A percentile compares a stretch with the other conserved stretches of the same genome.
These are phyloP conservation scores for Phytopythium oedochilum DNA, from an alignment of 352 stramenopile genomes.

Conservation along the genomic window DNA sequence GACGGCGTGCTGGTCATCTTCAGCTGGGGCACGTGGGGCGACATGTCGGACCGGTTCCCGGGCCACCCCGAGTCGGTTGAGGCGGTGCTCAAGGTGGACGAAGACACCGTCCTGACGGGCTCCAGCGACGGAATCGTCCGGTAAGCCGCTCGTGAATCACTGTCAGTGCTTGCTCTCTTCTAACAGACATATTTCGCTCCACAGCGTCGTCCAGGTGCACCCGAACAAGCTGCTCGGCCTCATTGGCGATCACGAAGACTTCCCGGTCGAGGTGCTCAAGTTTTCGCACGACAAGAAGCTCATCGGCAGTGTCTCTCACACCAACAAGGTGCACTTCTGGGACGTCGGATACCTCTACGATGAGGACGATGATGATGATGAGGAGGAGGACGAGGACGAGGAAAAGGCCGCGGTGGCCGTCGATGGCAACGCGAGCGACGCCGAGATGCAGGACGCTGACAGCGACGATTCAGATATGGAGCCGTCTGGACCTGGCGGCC, in stretches of 20 bases:
- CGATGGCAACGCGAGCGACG: conserved; percentile 26
- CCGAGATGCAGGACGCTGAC: conserved; percentile 85
- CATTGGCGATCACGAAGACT: conserved; percentile 95
- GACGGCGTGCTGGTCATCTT: conserved; percentile 95
- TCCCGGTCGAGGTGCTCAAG: conserved; percentile 92
- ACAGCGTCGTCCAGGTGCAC: conserved; percentile 91
- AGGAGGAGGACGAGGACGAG: conserved; percentile 57
- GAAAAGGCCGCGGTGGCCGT: conserved; percentile 31
- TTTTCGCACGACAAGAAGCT: conserved; percentile 86
- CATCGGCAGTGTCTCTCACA: conserved; percentile 92
- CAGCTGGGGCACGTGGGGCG: conserved; percentile 93
- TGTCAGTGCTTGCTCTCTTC: neutral
- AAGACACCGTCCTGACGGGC: conserved; percentile 95
- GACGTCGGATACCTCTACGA: conserved; percentile 92
- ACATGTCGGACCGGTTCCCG: conserved; percentile 95
- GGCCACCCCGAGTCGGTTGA: conserved; percentile 95
- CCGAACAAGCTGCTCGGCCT: conserved; percentile 96
- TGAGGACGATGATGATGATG: conserved; percentile 78
- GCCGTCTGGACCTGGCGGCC: conserved; percentile 20
- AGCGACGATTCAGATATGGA: conserved; percentile 59
- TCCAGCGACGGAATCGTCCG: conserved; percentile 95
- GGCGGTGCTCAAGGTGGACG: conserved; percentile 94
- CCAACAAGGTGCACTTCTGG: conserved; percentile 95
- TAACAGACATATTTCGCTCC: conserved; percentile 4
- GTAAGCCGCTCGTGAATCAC: conserved; percentile 22